A percentile compares a stretch with the other conserved stretches of the same genome.
Conservation (phyloP, 768 basidiomycete genomes). For the Ramaria sp. region DNA sequence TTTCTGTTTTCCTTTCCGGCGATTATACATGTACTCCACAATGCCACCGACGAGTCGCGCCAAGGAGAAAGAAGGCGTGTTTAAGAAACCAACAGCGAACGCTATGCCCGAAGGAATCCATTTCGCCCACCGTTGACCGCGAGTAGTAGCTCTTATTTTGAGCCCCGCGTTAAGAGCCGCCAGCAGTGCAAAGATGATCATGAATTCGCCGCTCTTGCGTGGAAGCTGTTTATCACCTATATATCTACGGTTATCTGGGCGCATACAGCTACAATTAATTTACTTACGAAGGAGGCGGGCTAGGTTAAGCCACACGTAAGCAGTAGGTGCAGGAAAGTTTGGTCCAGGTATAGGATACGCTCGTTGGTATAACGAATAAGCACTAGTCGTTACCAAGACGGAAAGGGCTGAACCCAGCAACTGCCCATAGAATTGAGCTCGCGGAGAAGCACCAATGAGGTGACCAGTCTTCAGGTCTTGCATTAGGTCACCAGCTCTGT, state of each 20-base stretch:
- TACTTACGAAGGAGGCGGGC: slow-evolving; percentile 64
- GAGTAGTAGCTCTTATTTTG: slow-evolving; percentile 49
- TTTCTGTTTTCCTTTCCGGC: slow-evolving; percentile 26
- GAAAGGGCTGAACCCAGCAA: slow-evolving; percentile 83
- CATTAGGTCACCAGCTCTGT: slow-evolving; percentile 92
- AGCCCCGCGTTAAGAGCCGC: slow-evolving; percentile 58
- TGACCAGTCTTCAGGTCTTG: slow-evolving; percentile 98
- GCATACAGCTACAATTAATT: not conserved
- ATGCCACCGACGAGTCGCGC: slow-evolving; percentile 85
- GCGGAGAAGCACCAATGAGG: slow-evolving; percentile 81
- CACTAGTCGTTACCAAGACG: slow-evolving; percentile 81
- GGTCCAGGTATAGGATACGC: slow-evolving; percentile 88
- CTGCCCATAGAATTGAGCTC: slow-evolving; percentile 91
- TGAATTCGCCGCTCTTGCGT: slow-evolving; percentile 60
- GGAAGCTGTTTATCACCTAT: slow-evolving; percentile 79
- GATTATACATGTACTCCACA: slow-evolving; percentile 60
- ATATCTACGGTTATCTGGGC: slow-evolving; percentile 14
- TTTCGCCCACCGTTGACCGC: slow-evolving; percentile 43
- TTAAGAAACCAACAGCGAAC: slow-evolving; percentile 92
- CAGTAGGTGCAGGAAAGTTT: slow-evolving; percentile 92
- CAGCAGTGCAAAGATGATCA: slow-evolving; percentile 63
- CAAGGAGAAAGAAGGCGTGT: slow-evolving; percentile 89
- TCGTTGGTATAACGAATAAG: slow-evolving; percentile 76
- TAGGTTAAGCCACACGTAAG: slow-evolving; percentile 84
- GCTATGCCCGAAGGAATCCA: slow-evolving; percentile 91